Evolutionary conservation across 2,329 filamentous ascomycete genomes (phyloP), one percentile per base, ranked within the genome.

Genomic region (Paradendryphiella salina): DNA sequence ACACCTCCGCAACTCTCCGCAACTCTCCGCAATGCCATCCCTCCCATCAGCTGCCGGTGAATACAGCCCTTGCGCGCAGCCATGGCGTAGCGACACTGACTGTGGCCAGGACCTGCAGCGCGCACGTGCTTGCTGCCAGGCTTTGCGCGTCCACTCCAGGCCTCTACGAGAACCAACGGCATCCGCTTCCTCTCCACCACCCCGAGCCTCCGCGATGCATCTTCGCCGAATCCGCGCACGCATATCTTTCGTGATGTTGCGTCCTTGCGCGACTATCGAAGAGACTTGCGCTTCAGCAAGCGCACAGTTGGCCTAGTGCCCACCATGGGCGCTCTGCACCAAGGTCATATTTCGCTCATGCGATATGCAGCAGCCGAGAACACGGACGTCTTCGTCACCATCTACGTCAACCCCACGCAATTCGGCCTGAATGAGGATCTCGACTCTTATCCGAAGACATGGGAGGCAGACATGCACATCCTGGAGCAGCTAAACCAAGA

Each of bases 261-360:
- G 11, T 79, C 84, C 9, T 78, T 96, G 43, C 88, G 90, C 32
- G 74, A 80, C 63, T 88, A 87, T 79, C 85, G 90, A 29, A 80
- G 78, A 17, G 81, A 85, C 33, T 84, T 91, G 53, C 76, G 85
- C 29, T 75, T 85, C 52, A 80, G 85, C 65, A 82, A 87, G 63
- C 84, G 87, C 50, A 86, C 85, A 36, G 85, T 99, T 50, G 90
- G 88, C 52, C 84, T 99, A 21, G 91, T 99, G 29, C 94, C 94
- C 1, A 99, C 94, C 26, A 97, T 99, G 94, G 94, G 94, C 56
- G 94, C 94, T 41, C 82, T 99, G n/a, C 94, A 99, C 74, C 83
- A 85, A 47, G 94, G 94, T 33, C 94, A 99, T 75, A 76, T 96
- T 43, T 88, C 89, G 3, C 82, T 99, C 17, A 88, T 96, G 65